Evolutionary conservation across 768 basidiomycete species (phyloP), one percentile per base, ranked within the genome.

Genomic region (Mycena kentingensis): DNA sequence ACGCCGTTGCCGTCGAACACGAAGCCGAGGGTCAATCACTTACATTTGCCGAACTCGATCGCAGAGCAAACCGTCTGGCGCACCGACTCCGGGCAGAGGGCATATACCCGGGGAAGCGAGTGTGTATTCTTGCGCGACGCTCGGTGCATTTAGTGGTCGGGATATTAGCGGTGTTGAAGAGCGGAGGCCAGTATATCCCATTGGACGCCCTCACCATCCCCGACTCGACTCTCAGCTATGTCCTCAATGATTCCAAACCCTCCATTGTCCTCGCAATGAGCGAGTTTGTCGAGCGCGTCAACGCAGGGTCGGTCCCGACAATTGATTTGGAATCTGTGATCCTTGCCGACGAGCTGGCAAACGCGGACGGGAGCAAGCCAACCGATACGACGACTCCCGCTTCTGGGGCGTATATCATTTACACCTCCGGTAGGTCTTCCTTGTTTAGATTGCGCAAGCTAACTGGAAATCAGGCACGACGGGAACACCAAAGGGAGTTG

Each of bases 191-290:
- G 18, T 80, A 80, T 54, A 73, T 79, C 0, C 79, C 78, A 11
- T 63, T 80, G 19, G 79, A 80, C 58, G 77, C 73, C 5, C 65
- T 68, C 22, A 77, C 75, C 44, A 73, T 78, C 56, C 73, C 78
- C 19, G 71, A 78, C 57, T 68, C 72, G 36, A 75, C 76, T 0
- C 65, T 79, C 11, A 65, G 64, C 25, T 72, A 73, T 55, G 73
- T 79, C 28, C 58, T 77, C 5, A 49, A 63, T 31, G 75, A 79
- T 54, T 69, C 77, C 0, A 52, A 60, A 38, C 68, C 74, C 5
- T 62, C 53, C 15, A 45, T 74, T 2, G 72, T 75, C 5, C 70
- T 79, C 31, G 67, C 67, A 10, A 67, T 76, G 60, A 47, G 60
- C 34, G 67, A 70, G 29, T 75, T 68, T 49, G 49, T 62, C 18